Conservation (phyloP, 176 grass and related monocot genomes). For the Thalia dealbata region DNA sequence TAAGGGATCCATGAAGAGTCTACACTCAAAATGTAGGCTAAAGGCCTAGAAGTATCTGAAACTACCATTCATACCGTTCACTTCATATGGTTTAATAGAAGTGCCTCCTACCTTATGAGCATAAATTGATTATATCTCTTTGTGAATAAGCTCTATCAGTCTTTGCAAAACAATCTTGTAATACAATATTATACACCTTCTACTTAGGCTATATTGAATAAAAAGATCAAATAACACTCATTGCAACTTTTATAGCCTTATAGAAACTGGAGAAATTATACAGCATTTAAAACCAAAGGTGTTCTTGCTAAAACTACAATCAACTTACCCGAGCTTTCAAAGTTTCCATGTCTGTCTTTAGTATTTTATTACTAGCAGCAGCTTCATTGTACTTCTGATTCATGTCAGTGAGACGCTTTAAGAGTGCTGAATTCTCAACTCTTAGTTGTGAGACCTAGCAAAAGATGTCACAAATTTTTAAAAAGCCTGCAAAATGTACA, state of each 20-base stretch:
- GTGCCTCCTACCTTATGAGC: neutral
- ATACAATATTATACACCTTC: neutral
- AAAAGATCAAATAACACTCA: neutral
- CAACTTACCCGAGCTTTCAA: conserved; percentile 48
- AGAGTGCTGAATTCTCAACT: conserved; percentile 48
- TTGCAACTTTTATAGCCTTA: neutral
- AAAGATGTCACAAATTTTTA: neutral
- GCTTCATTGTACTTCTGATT: conserved; percentile 46
- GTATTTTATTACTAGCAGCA: conserved; percentile 39
- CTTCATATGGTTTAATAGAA: no score
- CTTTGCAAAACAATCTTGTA: neutral
- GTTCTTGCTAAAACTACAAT: neutral
- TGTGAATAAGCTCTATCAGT: neutral
- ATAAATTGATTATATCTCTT: neutral
- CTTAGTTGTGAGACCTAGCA: conserved; percentile 41
- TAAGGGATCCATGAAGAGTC: no score
- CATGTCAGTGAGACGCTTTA: conserved; percentile 38
- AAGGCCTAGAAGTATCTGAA: no score
- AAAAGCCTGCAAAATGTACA: conserved; percentile 5
- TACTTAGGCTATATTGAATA: neutral
- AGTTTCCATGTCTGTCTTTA: conserved; percentile 51
- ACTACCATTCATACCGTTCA: no score
- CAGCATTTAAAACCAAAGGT: neutral
- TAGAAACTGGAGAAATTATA: neutral
- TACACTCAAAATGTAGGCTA: no score